Evolutionary conservation across 306 rosid species (phyloP).

Genomic region (Medicago arabica): DNA sequence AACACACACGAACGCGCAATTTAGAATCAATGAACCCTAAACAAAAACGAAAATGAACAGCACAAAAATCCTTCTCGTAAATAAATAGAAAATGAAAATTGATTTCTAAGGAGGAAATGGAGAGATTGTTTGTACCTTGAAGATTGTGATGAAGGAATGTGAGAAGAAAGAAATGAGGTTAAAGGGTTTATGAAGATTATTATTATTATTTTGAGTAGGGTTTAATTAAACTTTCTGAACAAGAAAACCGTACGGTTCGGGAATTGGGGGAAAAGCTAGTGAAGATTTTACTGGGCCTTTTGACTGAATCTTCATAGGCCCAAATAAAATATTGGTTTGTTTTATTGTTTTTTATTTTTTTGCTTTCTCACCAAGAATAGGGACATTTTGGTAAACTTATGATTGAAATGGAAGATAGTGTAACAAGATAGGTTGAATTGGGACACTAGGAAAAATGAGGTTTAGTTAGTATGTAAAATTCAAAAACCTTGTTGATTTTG

Average conservation of each 20-base stretch:
- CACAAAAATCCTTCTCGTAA: background rate
- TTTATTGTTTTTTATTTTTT: too few relatives aligned
- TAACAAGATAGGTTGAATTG: too few relatives aligned
- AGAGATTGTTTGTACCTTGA: too few relatives aligned
- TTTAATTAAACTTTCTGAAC: conserved; percentile 47
- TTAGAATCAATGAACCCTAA: background rate
- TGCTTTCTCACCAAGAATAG: too few relatives aligned
- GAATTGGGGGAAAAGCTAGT: background rate
- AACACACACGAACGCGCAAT: too few relatives aligned
- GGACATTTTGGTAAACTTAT: too few relatives aligned
- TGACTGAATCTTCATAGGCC: background rate
- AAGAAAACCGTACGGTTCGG: conserved; percentile 17
- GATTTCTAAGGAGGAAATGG: too few relatives aligned
- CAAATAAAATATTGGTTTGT: too few relatives aligned
- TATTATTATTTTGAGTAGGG: conserved; percentile 37
- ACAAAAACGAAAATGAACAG: background rate
- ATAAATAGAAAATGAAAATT: background rate
- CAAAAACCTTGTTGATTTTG: too few relatives aligned
- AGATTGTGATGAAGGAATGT: background rate
- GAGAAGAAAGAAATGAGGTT: conserved; percentile 8
- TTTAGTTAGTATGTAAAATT: too few relatives aligned
- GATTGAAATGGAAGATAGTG: too few relatives aligned
- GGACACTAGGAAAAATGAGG: too few relatives aligned
- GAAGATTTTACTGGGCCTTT: background rate
- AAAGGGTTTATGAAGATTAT: conserved; percentile 41